phyloP scores from a whole-genome alignment of 2,329 filamentous ascomycete genomes.

The Epichloe gansuensis region DNA sequence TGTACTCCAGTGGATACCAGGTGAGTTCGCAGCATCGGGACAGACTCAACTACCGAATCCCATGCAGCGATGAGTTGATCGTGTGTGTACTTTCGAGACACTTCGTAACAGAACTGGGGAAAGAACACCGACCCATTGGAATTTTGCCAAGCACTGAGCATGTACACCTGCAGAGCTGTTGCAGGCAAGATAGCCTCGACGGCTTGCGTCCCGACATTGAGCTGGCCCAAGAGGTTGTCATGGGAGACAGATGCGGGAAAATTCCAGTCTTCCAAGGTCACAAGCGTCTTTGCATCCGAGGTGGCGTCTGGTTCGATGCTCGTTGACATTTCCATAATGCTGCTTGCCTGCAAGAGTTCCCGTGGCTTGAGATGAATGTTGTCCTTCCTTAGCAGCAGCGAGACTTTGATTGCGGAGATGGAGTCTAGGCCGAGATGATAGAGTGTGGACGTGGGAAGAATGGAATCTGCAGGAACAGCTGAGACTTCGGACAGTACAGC shows the following conservation, averaged over 20 bases:
- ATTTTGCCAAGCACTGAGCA: constrained; percentile 65
- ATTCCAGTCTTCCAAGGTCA: constrained; percentile 10
- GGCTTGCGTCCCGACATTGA: constrained; percentile 28
- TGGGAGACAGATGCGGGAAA: constrained; percentile 26
- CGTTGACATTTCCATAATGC: constrained; percentile 49
- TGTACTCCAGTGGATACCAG: constrained; percentile 41
- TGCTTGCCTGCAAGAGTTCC: constrained; percentile 54
- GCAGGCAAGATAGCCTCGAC: constrained; percentile 52
- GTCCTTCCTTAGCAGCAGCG: constrained; percentile 52
- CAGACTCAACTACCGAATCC: constrained; percentile 38
- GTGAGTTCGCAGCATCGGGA: constrained; percentile 55
- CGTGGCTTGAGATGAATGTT: constrained; percentile 53
- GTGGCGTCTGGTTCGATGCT: constrained; percentile 5
- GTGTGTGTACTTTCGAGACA: constrained; percentile 27
- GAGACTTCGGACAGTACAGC: constrained; percentile 45
- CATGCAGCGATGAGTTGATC: constrained; percentile 45
- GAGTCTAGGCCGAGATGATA: constrained; percentile 85
- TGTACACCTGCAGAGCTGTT: constrained; percentile 66
- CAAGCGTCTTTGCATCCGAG: neutral
- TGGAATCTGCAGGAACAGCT: constrained; percentile 40
- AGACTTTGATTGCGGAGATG: constrained; percentile 79
- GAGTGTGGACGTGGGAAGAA: constrained; percentile 50
- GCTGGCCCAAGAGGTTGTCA: constrained; percentile 21
- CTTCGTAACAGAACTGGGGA: constrained; percentile 52
- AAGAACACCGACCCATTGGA: constrained; percentile 57